These are phyloP conservation scores for Arbutus unedo DNA, from an alignment of 148 eudicot genomes.

Conservation along the genomic window DNA sequence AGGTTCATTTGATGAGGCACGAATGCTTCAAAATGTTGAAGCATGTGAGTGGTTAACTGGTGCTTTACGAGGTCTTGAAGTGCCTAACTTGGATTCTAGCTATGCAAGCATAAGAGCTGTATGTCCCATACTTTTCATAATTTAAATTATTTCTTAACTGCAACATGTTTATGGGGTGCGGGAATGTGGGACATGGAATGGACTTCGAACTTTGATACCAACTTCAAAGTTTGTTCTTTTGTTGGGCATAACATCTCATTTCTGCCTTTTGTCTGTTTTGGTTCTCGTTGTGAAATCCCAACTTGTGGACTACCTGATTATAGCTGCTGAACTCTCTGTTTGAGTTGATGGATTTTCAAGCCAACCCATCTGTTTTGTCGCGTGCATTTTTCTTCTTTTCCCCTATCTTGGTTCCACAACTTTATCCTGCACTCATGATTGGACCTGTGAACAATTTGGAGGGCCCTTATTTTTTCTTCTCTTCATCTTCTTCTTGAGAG, in stretches of 20 bases:
- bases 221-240: background rate
- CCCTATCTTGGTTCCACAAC: background rate
- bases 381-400: background rate
- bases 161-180: background rate
- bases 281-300: background rate
- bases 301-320: conserved; percentile 1
- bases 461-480: background rate
- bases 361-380: background rate
- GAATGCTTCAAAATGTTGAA: conserved; percentile 77
- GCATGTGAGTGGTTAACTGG: conserved; percentile 92
- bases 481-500: conserved; percentile 2
- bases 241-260: background rate
- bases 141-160: conserved; percentile 8
- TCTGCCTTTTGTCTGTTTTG: background rate
- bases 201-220: background rate
- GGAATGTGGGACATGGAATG: conserved; percentile 3
- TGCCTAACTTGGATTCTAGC: conserved; percentile 64
- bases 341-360: background rate
- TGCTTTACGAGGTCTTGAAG: conserved; percentile 75
- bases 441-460: background rate
- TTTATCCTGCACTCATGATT: background rate
- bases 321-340: conserved; percentile 7
- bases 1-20: conserved; percentile 87
- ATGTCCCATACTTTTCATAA: conserved; percentile 29
- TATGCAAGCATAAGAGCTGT: conserved; percentile 82